Base-by-base conservation (phyloP, 129 eudicot genomes). In the Artemisia tridentata region DNA sequence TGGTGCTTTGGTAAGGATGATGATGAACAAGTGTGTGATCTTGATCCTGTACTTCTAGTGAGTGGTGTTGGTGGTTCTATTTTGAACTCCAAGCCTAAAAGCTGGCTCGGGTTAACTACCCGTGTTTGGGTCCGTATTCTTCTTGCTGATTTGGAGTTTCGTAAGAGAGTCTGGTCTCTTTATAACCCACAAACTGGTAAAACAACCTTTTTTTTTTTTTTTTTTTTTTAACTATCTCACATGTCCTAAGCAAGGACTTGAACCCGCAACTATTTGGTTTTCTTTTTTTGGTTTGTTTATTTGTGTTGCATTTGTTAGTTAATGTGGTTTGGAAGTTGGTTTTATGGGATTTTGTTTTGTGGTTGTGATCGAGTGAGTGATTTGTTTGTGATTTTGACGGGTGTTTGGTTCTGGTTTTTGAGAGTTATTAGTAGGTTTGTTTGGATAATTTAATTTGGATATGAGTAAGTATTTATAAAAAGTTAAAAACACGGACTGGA, bases 41-140 rank as follows among this genome's bases (percentile, higher is more conserved):
- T 83, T 1, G 91, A 93, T 83, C 98, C 98, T 76, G 84, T 93
- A 12, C 71, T 93, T 16, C 80, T 93, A 17, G 86, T 93, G 19
- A 83, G 91, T 21, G 98, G 98, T 16, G 61, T 93, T 2, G 98
- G 87, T 15, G 98, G 98, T 3, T 80, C 88, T 52, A 93, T 90
- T 54, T 77, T 90, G 2, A 73, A 90, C 53, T 87, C 96, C 1
- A 87, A 76, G 83, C 75, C 67, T 20, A 91, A 81, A 78, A 80
- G 68, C 61, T 55, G 76, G 65, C 78, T 85, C 49, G 72, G 79
- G 67, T 68, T 49, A 54, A 72, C 89, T 25, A 89, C 87, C 66
- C 89, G 96, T 73, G 85, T 87, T 13, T 93, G 97, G 98, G 97
- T 93, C 61, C 84, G 97, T 60, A 71, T 93, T 41, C 75, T 86